Evolutionary conservation across 2,329 filamentous ascomycete genomes (phyloP).

Genomic region (Penicillium glabrum): DNA sequence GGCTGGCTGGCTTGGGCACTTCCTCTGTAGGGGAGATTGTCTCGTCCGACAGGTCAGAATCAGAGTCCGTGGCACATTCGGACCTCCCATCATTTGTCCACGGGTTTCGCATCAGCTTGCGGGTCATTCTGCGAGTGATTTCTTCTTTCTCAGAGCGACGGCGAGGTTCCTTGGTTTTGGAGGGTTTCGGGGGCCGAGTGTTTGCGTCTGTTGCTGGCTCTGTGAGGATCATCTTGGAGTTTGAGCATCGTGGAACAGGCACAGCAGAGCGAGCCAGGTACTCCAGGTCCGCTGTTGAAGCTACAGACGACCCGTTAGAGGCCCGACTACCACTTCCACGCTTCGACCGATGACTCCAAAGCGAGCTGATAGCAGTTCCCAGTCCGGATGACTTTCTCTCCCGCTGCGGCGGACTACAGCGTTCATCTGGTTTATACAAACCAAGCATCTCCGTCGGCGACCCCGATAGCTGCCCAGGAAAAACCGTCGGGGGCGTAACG

Average conservation of each 20-base stretch:
- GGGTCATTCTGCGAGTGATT: background rate
- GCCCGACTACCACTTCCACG: background rate
- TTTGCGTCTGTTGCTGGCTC: background rate
- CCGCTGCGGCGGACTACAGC: background rate
- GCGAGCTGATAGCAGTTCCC: background rate
- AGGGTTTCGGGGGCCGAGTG: background rate
- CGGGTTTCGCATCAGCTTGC: background rate
- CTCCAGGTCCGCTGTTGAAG: too few relatives aligned
- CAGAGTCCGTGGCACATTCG: background rate
- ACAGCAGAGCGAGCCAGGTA: background rate
- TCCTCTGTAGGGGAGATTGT: background rate
- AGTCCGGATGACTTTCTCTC: background rate
- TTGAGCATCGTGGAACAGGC: background rate
- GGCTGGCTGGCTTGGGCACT: background rate
- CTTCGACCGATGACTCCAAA: background rate
- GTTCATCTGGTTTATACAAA: background rate
- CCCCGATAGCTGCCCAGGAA: background rate
- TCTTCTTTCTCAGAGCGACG: background rate
- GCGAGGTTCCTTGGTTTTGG: background rate
- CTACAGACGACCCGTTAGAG: background rate
- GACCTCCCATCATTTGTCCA: background rate
- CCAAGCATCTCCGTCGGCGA: background rate
- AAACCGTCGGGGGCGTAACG: background rate
- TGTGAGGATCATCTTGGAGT: background rate
- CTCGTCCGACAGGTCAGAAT: background rate